Percentiles rank a stretch among this genome's conserved stretches.
phyloP scores from a whole-genome alignment of 768 basidiomycete species.

The Rhizopogon salebrosus region DNA sequence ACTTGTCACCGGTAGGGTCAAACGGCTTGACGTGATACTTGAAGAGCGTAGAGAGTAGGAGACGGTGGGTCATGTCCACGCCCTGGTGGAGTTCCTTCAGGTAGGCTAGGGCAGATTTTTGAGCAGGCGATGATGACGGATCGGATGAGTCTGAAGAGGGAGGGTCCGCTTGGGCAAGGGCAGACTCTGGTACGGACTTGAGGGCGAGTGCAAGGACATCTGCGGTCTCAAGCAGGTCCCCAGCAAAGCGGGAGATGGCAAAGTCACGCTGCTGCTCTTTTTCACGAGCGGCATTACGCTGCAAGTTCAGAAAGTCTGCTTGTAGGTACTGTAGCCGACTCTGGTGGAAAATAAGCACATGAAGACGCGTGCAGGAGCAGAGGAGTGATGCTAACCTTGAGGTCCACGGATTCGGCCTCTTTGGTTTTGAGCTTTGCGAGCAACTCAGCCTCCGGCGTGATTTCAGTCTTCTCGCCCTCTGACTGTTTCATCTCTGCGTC shows the following conservation, averaged over 20 bases:
- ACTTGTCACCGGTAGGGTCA: conserved; percentile 87
- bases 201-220: conserved; percentile 86
- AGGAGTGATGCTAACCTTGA: conserved; percentile 55
- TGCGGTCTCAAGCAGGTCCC: conserved; percentile 83
- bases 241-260: conserved; percentile 88
- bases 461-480: conserved; percentile 15
- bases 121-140: conserved; percentile 25
- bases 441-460: conserved; percentile 32
- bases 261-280: conserved; percentile 91
- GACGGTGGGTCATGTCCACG: conserved; percentile 88
- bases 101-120: conserved; percentile 53
- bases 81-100: conserved; percentile 76
- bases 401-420: conserved; percentile 75
- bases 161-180: conserved; percentile 27
- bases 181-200: conserved; percentile 64
- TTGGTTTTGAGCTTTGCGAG: conserved; percentile 69
- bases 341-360: conserved; percentile 35
- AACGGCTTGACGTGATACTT: conserved; percentile 90
- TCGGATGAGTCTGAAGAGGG: conserved; percentile 21
- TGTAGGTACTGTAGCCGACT: conserved; percentile 85
- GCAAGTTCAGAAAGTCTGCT: conserved; percentile 94
- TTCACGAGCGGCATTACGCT: conserved; percentile 86
- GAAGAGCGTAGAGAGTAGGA: conserved; percentile 83
- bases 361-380: neutral
- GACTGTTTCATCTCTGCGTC: conserved; percentile 12